These are phyloP conservation scores for Epichloe sylvatica DNA, from an alignment of 2,329 filamentous ascomycete species.

Conservation along the genomic window DNA sequence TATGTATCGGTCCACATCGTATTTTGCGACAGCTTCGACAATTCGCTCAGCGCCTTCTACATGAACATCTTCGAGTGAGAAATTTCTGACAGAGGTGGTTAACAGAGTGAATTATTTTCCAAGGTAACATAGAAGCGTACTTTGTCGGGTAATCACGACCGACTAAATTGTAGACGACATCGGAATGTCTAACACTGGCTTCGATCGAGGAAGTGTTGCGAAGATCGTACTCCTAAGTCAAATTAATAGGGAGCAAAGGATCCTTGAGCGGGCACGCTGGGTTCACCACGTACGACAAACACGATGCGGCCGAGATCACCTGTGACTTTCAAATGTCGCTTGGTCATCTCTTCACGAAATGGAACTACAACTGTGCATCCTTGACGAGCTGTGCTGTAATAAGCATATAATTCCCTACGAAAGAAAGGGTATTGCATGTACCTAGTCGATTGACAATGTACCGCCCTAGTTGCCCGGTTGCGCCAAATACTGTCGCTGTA, in stretches of 20 bases:
- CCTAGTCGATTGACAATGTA: slow-evolving; percentile 96
- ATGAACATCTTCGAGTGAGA: slow-evolving; percentile 81
- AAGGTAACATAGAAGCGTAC: slow-evolving; percentile 32
- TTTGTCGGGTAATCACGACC: slow-evolving; percentile 95
- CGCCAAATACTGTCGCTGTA: slow-evolving; percentile 94
- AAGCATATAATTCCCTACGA: background rate
- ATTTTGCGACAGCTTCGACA: slow-evolving; percentile 87
- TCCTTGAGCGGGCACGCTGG: background rate
- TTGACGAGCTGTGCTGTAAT: slow-evolving; percentile 50
- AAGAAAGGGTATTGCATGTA: slow-evolving; percentile 16
- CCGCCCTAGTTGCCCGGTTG: slow-evolving; percentile 85
- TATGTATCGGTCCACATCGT: slow-evolving; percentile 92
- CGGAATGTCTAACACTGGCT: slow-evolving; percentile 89
- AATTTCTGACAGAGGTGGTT: slow-evolving; percentile 54
- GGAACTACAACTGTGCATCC: slow-evolving; percentile 91
- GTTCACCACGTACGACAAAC: slow-evolving; percentile 52
- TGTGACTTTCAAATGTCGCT: slow-evolving; percentile 90
- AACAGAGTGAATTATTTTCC: slow-evolving; percentile 6
- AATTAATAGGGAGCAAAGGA: slow-evolving; percentile 7
- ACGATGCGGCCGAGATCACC: slow-evolving; percentile 82
- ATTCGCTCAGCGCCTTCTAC: slow-evolving; percentile 88
- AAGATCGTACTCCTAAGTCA: slow-evolving; percentile 71
- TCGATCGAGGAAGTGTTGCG: slow-evolving; percentile 92
- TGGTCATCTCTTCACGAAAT: slow-evolving; percentile 93
- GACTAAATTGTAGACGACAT: slow-evolving; percentile 93